Conservation (phyloP, 106 monocot species). For the Dendrobium nobile region DNA sequence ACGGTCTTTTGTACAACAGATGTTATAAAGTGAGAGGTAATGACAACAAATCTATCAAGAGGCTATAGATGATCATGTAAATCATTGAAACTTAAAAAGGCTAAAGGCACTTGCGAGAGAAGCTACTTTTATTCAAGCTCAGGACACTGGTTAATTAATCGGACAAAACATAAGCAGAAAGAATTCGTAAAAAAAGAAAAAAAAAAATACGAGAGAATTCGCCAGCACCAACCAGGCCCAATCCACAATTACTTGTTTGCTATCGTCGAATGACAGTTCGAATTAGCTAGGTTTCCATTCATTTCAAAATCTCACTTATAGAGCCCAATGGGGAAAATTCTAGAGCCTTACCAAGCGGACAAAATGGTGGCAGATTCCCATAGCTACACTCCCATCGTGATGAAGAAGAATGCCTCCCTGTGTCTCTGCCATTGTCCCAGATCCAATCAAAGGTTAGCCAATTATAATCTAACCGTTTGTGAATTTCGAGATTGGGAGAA, state of each 20-base stretch:
- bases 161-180: neutral
- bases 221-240: neutral
- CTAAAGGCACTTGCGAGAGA: too few relatives aligned
- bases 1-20: too few relatives aligned
- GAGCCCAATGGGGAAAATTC: neutral
- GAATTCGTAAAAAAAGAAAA: too few relatives aligned
- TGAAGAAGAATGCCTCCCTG: constrained; percentile 14
- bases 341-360: constrained; percentile 49
- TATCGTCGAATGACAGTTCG: neutral
- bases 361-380: constrained; percentile 72
- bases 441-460: neutral
- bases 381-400: constrained; percentile 18
- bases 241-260: too few relatives aligned
- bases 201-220: neutral
- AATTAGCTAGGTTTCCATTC: neutral
- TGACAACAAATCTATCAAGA: too few relatives aligned
- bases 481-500: neutral
- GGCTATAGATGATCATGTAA: too few relatives aligned
- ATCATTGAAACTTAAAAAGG: too few relatives aligned
- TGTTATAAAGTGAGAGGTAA: too few relatives aligned
- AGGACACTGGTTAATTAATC: neutral
- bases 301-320: neutral
- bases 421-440: constrained; percentile 4
- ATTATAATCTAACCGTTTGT: neutral
- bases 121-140: neutral